Evolutionary conservation across 2,329 filamentous ascomycete genomes (phyloP).

Genomic region (Fusarium sp.): DNA sequence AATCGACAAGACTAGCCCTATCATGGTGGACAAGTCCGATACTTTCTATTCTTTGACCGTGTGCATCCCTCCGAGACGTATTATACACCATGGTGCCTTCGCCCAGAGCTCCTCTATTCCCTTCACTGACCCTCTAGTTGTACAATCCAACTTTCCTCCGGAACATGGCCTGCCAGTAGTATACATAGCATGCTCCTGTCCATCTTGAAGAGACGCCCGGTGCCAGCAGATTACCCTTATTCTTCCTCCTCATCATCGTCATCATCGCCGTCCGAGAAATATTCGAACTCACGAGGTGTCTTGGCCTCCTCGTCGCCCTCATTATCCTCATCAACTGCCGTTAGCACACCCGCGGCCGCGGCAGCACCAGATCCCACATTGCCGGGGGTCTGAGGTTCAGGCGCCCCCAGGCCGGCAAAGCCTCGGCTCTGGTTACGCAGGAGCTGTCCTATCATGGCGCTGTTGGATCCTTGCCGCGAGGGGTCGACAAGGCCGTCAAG

Average conservation of each 20-base stretch:
- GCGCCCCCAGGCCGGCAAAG: conserved; percentile 44
- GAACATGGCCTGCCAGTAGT: not conserved
- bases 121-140: conserved; percentile 36
- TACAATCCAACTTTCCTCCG: conserved; percentile 36
- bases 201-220: not conserved
- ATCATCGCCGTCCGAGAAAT: conserved; percentile 75
- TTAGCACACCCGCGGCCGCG: conserved; percentile 83
- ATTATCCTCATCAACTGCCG: conserved; percentile 86
- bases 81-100: conserved; percentile 29
- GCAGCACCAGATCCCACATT: conserved; percentile 69
- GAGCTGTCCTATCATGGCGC: conserved; percentile 56
- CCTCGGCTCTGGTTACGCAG: conserved; percentile 55
- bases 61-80: conserved; percentile 33
- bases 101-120: conserved; percentile 28
- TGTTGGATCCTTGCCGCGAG: conserved; percentile 46
- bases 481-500: conserved; percentile 53
- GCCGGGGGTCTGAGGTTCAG: conserved; percentile 46
- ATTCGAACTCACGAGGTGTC: conserved; percentile 80
- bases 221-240: conserved; percentile 10
- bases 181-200: not conserved
- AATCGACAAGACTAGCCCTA: not conserved
- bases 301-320: conserved; percentile 80
- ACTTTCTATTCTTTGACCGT: conserved; percentile 34
- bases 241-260: conserved; percentile 60
- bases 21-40: not conserved